A percentile compares a stretch with the other conserved stretches of the same genome.
These are phyloP conservation scores for Pythium apleroticum DNA, from an alignment of 352 stramenopile species.

Conservation along the genomic window DNA sequence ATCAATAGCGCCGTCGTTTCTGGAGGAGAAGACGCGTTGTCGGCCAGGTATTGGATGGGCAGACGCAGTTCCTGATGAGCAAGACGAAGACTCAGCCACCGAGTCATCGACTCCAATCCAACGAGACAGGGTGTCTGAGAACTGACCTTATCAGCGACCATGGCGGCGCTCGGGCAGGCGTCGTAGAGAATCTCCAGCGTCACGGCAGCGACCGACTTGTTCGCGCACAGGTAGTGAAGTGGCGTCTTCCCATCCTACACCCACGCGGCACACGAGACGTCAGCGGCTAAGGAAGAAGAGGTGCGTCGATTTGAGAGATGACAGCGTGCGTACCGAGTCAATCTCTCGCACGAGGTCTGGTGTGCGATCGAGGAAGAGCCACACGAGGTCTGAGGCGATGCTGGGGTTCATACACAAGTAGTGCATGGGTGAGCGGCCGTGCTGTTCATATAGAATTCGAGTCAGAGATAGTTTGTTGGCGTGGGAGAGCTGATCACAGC, in stretches of 20 bases:
- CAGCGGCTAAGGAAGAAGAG: not conserved
- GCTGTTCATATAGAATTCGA: slow-evolving; percentile 25
- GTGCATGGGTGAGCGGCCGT: slow-evolving; percentile 61
- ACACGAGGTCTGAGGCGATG: slow-evolving; percentile 57
- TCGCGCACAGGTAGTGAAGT: slow-evolving; percentile 64
- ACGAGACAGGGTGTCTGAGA: not conserved
- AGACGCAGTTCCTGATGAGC: slow-evolving; percentile 54
- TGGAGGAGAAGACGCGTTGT: slow-evolving; percentile 51
- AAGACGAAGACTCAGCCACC: not conserved
- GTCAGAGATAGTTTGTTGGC: not conserved
- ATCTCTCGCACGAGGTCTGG: slow-evolving; percentile 52
- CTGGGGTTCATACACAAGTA: slow-evolving; percentile 67
- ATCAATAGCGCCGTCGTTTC: slow-evolving; percentile 55
- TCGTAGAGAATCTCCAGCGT: slow-evolving; percentile 74
- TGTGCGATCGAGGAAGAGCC: slow-evolving; percentile 69
- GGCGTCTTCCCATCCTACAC: slow-evolving; percentile 53
- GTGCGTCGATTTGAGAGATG: too few relatives aligned
- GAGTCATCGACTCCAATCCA: not conserved
- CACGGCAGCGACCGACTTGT: slow-evolving; percentile 44
- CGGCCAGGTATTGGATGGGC: slow-evolving; percentile 69
- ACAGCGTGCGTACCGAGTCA: slow-evolving; percentile 37
- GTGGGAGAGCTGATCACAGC: not conserved
- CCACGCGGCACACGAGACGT: not conserved
- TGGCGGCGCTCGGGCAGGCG: slow-evolving; percentile 52
- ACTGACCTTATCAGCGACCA: slow-evolving; percentile 50